phyloP scores from a whole-genome alignment of 2,329 filamentous ascomycete genomes.

The Sarocladiaceae sp. region DNA sequence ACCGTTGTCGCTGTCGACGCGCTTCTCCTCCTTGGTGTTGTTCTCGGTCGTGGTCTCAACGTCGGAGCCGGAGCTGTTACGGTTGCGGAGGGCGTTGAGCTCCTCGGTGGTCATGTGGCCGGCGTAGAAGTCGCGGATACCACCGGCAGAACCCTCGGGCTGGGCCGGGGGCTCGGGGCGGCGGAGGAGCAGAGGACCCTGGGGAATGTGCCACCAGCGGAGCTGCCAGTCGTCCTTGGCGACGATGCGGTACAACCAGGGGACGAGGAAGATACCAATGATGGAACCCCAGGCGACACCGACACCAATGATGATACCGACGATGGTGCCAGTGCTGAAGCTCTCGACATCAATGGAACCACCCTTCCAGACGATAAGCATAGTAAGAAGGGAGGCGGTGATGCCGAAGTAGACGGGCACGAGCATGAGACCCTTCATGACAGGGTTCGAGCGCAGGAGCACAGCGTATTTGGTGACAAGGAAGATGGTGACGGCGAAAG shows the following conservation, averaged over 20 bases:
- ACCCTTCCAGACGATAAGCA: constrained; percentile 50
- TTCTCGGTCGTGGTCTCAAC: constrained; percentile 14
- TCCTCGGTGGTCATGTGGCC: constrained; percentile 52
- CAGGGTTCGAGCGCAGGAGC: constrained; percentile 22
- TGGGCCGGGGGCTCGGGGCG: constrained; percentile 35
- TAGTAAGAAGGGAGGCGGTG: constrained; percentile 29
- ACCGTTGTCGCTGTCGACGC: constrained; percentile 26
- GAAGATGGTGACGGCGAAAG: constrained; percentile 27
- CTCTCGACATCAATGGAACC: constrained; percentile 18
- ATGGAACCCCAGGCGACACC: constrained; percentile 46
- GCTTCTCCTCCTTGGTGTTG: constrained; percentile 24
- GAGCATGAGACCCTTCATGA: constrained; percentile 27
- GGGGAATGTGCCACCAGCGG: constrained; percentile 47
- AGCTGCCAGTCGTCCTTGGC: constrained; percentile 59
- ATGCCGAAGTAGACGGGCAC: constrained; percentile 35
- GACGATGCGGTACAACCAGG: constrained; percentile 55
- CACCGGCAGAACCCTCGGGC: constrained; percentile 36
- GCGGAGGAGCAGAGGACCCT: constrained; percentile 48
- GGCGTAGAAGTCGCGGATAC: constrained; percentile 51
- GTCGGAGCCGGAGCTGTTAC: constrained; percentile 19
- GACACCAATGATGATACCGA: constrained; percentile 51
- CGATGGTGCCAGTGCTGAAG: constrained; percentile 43
- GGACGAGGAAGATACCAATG: constrained; percentile 49
- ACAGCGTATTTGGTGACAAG: constrained; percentile 29
- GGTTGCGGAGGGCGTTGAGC: constrained; percentile 30